Conservation (phyloP, 345 rosid species). For the Salix arbutifolia region DNA sequence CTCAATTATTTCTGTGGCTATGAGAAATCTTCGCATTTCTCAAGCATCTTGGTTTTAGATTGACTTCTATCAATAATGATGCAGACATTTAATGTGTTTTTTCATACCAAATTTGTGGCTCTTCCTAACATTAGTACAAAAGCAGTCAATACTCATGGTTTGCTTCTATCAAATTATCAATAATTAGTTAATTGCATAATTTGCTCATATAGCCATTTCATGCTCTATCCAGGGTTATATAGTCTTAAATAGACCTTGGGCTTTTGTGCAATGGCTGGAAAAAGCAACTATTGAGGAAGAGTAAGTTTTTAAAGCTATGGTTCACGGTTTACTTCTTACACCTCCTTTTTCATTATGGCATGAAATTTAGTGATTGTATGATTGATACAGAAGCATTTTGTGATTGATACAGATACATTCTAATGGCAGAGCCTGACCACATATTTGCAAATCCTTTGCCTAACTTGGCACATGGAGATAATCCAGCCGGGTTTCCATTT, state of each 20-base stretch:
- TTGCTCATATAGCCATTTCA: conserved; percentile 1
- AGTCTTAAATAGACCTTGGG: conserved; percentile 98
- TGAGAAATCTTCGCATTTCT: background rate
- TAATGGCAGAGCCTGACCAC: conserved; percentile 98
- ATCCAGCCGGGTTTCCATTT: conserved; percentile 84
- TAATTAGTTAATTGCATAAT: background rate
- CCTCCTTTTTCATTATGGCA: background rate
- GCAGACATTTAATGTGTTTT: background rate
- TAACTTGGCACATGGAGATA: conserved; percentile 60
- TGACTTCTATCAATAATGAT: background rate
- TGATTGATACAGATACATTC: conserved; percentile 59
- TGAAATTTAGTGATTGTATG: conserved; percentile 20
- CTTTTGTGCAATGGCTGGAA: conserved; percentile 94
- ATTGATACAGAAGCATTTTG: conserved; percentile 40
- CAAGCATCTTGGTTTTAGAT: background rate
- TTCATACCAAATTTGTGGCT: background rate
- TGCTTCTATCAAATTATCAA: background rate
- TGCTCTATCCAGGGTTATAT: conserved; percentile 72
- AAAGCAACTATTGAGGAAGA: conserved; percentile 86
- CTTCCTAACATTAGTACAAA: background rate
- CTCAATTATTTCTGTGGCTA: background rate
- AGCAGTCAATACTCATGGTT: background rate
- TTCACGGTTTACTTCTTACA: background rate
- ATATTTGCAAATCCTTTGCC: conserved; percentile 76
- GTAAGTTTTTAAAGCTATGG: conserved; percentile 41